Base-by-base conservation (phyloP, 306 rosid genomes). In the Pueraria montana region DNA sequence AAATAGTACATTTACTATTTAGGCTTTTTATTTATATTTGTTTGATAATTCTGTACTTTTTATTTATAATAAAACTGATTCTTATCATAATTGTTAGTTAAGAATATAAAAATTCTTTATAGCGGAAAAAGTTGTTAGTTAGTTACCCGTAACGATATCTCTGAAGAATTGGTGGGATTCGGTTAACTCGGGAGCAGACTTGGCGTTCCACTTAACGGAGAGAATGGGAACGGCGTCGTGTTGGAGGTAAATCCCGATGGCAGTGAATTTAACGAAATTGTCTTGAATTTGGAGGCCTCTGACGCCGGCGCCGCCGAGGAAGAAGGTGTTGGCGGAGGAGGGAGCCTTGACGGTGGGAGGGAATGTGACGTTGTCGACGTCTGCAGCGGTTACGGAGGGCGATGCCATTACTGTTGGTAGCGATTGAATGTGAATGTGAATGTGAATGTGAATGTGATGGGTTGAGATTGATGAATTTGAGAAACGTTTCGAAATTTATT, bases 201-300 rank as follows among this genome's bases (percentile, higher is more conserved):
- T 90, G 0, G 86, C 92, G 32, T 80, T 87, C 99, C 99, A 93
- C 79, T 91, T 95, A 11, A 4, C 82, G 73, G 97, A 72, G 8
- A 95, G 97, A 12, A 13, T 70, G 16, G 92, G 71, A 53, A 90
- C 81, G 71, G 94, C 90, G 18, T 27, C 45, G 11, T 77, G 82
- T 86, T 95, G 94, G 34, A 95, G 79, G 78, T 95, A 95, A 48
- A 95, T 70, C 0, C 91, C 97, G 5, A 95, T 95, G 58, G 97
- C 91, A 3, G 98, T 93, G 93, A 96, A 90, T 85, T 92, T 93
- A 18, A 96, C 88, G 58, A 91, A 86, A 0, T 91, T 90, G 56
- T 90, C 97, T 48, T 86, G 85, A 32, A 93, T 90, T 50, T 88
- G 89, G 9, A 96, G 67, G 8, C 94, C 97, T 38, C 99, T 88